Evolutionary conservation across 352 stramenopile genomes (phyloP), one percentile per base, ranked within the genome.

Genomic region (Phytophthora kernoviae): DNA sequence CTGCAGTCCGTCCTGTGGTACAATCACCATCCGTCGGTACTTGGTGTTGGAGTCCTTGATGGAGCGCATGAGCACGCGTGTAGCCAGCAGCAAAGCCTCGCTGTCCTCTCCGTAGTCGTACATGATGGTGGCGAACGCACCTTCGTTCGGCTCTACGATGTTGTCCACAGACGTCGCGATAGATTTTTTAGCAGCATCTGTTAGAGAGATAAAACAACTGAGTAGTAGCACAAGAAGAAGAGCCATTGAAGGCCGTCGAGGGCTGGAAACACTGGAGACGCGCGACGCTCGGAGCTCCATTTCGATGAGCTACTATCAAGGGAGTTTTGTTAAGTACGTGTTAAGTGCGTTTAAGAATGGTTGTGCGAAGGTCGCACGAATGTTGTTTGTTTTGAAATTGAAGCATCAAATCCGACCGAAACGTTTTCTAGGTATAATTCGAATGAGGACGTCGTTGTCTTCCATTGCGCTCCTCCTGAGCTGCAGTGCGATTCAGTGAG

Each of bases 21-120:
- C 80, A 40, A 93, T 78, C 59, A 93, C 78, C 56, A 93, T 72
- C 26, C 75, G 74, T 18, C 83, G 79, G 54, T 85, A 93, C 53
- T 75, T 75, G 40, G 83, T 88, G 17, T 84, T 62, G 18, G 77
- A 88, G 45, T 86, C 77, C n/a, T 77, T 77, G 47, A 87, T 87
- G 30, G 77, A 84, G 9, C 75, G 74, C 74, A 88, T 88, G 36
- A 90, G 71, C 61, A 90, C 80, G 45, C 80, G 77, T 37, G 79
- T 86, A 26, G 77, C 78, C 36, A 90, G 73, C 37, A 90, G 54
- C 57, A 88, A 60, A 37, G 66, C 70, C 45, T 87, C 78, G 65
- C 73, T 87, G 54, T 90, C 80, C 48, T 69, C 69, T 17, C 75
- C 76, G 53, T 72, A 73, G 65, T 90, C 78, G 65, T 90, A 90